phyloP scores from a whole-genome alignment of 2,329 filamentous ascomycete species.

The Pestalotiopsis sp. region DNA sequence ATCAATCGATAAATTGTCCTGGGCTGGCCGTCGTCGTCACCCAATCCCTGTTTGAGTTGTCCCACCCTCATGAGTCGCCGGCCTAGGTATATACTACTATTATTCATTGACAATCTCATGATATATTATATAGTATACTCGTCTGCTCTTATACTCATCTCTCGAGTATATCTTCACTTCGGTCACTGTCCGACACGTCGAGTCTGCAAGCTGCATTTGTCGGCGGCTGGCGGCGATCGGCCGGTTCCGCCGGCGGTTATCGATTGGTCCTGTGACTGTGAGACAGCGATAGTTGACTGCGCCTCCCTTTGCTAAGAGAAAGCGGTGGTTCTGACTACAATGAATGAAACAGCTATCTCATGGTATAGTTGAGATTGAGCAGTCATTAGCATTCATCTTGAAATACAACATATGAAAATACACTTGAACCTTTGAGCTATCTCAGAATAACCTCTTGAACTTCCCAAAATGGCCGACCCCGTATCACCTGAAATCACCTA shows the following conservation, averaged over 20 bases:
- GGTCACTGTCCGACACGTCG: neutral
- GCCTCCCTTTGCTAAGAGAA: neutral
- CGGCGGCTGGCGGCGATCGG: neutral
- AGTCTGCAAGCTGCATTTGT: neutral
- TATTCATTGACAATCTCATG: neutral
- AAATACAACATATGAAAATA: neutral
- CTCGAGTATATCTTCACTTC: neutral
- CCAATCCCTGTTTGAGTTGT: neutral
- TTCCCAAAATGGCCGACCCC: neutral
- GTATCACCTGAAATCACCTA: slow-evolving; percentile 28
- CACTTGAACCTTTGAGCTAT: neutral
- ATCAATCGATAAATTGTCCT: neutral
- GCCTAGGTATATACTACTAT: neutral
- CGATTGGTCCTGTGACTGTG: neutral
- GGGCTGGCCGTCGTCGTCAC: neutral
- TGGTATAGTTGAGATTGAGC: neutral
- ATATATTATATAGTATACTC: neutral
- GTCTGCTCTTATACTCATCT: neutral
- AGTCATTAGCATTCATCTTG: neutral
- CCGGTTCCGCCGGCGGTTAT: neutral
- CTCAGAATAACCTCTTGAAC: neutral
- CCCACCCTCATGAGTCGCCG: neutral
- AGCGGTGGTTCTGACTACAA: neutral
- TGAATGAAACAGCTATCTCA: neutral
- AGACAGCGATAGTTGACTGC: neutral